These are phyloP conservation scores for Coemansia sp. DNA, from an alignment of 192 early-diverging fungal species.

Conservation along the genomic window DNA sequence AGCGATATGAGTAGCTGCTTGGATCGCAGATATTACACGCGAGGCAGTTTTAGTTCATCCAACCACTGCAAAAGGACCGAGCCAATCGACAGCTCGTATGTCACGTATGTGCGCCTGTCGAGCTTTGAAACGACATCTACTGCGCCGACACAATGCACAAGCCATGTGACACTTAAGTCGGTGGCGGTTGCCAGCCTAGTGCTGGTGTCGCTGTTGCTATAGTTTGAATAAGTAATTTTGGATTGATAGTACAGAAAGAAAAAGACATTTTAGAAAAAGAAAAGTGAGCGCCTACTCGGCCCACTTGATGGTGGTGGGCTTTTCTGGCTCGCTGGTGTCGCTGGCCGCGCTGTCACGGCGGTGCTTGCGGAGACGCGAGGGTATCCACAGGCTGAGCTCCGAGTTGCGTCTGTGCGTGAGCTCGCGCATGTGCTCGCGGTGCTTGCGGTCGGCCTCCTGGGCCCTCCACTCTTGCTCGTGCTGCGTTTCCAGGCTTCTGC, in stretches of 20 bases:
- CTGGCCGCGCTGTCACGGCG: background rate
- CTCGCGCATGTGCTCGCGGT: constrained; percentile 9
- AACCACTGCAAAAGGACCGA: constrained; percentile 22
- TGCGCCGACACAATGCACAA: background rate
- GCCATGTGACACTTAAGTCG: constrained; percentile 4
- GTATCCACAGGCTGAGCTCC: constrained; percentile 10
- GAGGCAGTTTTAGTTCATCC: background rate
- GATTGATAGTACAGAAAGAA: background rate
- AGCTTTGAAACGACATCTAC: constrained; percentile 11
- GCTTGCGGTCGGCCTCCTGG: constrained; percentile 12
- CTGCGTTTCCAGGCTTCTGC: constrained; percentile 1
- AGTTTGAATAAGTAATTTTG: too few relatives aligned
- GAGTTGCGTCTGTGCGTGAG: constrained; percentile 3
- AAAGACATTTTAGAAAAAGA: background rate
- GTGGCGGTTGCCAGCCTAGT: constrained; percentile 7
- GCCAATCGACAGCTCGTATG: constrained; percentile 19
- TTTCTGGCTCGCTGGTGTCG: background rate
- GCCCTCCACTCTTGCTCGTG: constrained; percentile 2
- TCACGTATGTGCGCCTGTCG: constrained; percentile 22
- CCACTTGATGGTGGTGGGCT: constrained; percentile 12
- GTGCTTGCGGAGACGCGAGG: constrained; percentile 4
- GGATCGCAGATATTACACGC: constrained; percentile 13
- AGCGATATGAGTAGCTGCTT: constrained; percentile 13
- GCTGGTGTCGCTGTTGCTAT: constrained; percentile 4
- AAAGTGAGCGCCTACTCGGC: background rate